phyloP scores from a whole-genome alignment of 495 filamentous ascomycete species.

The Pyrenula massariospora region DNA sequence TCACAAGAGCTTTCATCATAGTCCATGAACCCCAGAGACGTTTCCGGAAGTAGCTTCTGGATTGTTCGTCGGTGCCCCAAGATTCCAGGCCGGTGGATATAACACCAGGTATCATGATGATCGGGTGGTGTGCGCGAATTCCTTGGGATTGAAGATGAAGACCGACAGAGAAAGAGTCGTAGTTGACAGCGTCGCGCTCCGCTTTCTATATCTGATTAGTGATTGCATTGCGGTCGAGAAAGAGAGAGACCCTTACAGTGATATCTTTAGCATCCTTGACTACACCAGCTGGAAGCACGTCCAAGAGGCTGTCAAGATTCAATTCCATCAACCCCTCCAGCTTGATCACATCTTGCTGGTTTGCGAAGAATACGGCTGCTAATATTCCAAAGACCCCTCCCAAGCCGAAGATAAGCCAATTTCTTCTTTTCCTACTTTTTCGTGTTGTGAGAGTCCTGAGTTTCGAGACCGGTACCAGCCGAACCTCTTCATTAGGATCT shows the following conservation, averaged over 20 bases:
- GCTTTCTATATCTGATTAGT: slow-evolving; percentile 41
- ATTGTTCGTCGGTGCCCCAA: slow-evolving; percentile 77
- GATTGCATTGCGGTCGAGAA: neutral
- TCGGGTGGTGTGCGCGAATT: slow-evolving; percentile 68
- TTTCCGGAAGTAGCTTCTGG: slow-evolving; percentile 84
- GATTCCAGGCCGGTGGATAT: slow-evolving; percentile 95
- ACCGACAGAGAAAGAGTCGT: slow-evolving; percentile 88
- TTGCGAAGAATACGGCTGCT: slow-evolving; percentile 72
- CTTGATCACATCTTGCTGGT: slow-evolving; percentile 72
- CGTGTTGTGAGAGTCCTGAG: slow-evolving; percentile 9
- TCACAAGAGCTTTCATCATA: slow-evolving; percentile 90
- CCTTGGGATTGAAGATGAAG: slow-evolving; percentile 74
- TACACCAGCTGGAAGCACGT: slow-evolving; percentile 72
- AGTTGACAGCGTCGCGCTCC: slow-evolving; percentile 76
- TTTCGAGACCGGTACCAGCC: slow-evolving; percentile 18
- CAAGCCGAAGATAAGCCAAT: slow-evolving; percentile 67
- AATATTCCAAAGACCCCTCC: slow-evolving; percentile 77
- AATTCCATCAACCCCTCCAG: slow-evolving; percentile 69
- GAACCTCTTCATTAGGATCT: slow-evolving; percentile 27
- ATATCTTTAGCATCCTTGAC: slow-evolving; percentile 74
- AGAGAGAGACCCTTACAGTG: slow-evolving; percentile 39
- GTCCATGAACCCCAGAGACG: slow-evolving; percentile 94
- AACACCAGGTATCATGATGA: slow-evolving; percentile 94
- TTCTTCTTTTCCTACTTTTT: slow-evolving; percentile 49
- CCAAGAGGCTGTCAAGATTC: slow-evolving; percentile 71